Evolutionary conservation across 1,139 yeast species (phyloP), one percentile per base, ranked within the genome.

Genomic region (Protomyces arabidopsidicola): DNA sequence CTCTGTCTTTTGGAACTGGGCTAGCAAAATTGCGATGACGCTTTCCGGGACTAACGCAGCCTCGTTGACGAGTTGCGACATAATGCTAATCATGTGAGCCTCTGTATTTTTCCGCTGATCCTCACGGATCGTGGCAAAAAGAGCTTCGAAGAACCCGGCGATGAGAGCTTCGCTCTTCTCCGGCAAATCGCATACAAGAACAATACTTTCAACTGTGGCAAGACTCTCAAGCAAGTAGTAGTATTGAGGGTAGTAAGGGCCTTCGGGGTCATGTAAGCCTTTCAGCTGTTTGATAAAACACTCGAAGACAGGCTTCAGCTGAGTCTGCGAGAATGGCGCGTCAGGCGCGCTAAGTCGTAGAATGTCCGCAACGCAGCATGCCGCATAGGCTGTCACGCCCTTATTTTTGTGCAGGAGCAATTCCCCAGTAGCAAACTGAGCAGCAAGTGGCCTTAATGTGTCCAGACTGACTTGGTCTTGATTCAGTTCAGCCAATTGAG

Each of bases 311-410:
- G 65, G 64, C 70, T 70, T 77, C 38, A 90, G 76, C 68, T 87
- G 86, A 1, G 76, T 69, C 42, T 84, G 84, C 1, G 88, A 84
- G 74, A 82, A 90, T 5, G 98, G 97, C 3, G 97, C 96, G 74
- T 90, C 89, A 0, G 97, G 97, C 0, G 97, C 97, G 72, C 81
- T 86, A 10, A 90, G 75, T 66, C 96, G 79, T 53, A 91, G 75
- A 14, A 91, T 78, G 72, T 90, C 96, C 2, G 91, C 81, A 10
- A 90, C 70, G 67, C 95, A 85, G 71, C 96, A 87, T 18, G 95
- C 85, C 1, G 82, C 81, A 66, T 80, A 83, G 0, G 91, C 85
- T 69, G 85, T 87, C 2, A 90, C 85, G 2, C 95, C 95, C 2
- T 75, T 69, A 70, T 89, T 90, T 61, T 83, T 77, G 71, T 87